These are phyloP conservation scores for Sordariomycetes sp. DNA, from an alignment of 2,329 filamentous ascomycete species.

Conservation along the genomic window DNA sequence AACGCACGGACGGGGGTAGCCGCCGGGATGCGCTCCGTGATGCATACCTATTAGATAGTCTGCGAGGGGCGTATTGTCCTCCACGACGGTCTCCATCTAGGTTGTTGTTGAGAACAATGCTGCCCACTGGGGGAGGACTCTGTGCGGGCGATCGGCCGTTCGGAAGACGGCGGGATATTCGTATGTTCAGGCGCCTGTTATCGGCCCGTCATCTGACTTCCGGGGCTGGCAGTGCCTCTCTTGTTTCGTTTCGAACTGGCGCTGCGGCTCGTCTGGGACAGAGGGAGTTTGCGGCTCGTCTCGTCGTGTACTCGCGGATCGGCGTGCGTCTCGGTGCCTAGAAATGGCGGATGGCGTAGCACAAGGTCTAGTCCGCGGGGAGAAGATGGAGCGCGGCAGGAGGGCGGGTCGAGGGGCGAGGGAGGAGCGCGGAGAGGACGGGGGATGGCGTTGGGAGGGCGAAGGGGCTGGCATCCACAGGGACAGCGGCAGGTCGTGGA, in stretches of 20 bases:
- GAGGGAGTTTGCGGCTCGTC: not conserved
- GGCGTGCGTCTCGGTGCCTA: too few relatives aligned
- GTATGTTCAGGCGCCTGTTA: not conserved
- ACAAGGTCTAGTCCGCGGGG: too few relatives aligned
- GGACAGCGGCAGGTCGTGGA: not conserved
- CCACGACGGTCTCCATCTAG: slow-evolving; percentile 74
- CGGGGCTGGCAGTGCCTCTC: not conserved
- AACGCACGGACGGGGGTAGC: not conserved
- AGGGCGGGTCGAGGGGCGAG: too few relatives aligned
- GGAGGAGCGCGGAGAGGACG: not conserved
- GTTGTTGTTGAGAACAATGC: not conserved
- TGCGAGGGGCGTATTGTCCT: slow-evolving; percentile 77
- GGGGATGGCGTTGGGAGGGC: too few relatives aligned
- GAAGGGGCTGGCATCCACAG: not conserved
- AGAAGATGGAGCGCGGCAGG: not conserved
- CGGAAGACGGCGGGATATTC: not conserved
- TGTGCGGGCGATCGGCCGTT: not conserved
- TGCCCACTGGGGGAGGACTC: not conserved
- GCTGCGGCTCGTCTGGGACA: too few relatives aligned
- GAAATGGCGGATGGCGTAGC: too few relatives aligned
- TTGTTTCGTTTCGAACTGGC: not conserved
- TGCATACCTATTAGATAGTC: slow-evolving; percentile 71
- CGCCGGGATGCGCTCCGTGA: not conserved
- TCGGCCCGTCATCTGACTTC: not conserved
- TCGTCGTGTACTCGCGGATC: not conserved